These are phyloP conservation scores for Peziza echinospora DNA, from an alignment of 495 filamentous ascomycete species.

Conservation along the genomic window DNA sequence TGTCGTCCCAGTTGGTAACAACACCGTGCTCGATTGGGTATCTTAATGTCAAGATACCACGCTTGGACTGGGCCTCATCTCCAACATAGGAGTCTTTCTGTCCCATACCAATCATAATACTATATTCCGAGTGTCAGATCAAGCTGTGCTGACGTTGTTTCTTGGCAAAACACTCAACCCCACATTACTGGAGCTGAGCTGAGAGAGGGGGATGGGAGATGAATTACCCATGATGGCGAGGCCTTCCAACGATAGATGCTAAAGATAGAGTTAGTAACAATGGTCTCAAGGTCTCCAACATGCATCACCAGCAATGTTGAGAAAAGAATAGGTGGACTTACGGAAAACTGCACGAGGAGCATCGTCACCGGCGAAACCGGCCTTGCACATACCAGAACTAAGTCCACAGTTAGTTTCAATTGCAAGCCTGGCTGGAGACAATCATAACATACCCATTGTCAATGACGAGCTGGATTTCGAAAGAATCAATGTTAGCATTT, in stretches of 20 bases:
- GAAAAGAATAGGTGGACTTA: slow-evolving; percentile 40
- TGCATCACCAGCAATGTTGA: background rate
- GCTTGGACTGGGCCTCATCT: slow-evolving; percentile 82
- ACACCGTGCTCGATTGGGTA: slow-evolving; percentile 96
- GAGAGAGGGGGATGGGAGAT: slow-evolving; percentile 13
- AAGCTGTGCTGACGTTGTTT: slow-evolving; percentile 16
- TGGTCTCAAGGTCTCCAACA: background rate
- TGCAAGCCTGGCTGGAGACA: background rate
- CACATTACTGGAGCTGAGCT: background rate
- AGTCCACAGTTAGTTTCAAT: background rate
- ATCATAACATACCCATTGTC: slow-evolving; percentile 89
- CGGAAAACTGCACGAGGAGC: slow-evolving; percentile 98
- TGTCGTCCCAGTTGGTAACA: slow-evolving; percentile 98
- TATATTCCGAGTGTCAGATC: slow-evolving; percentile 19
- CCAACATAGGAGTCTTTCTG: slow-evolving; percentile 99
- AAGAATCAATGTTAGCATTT: slow-evolving; percentile 12
- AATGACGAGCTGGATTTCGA: slow-evolving; percentile 55
- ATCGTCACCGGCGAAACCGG: slow-evolving; percentile 99
- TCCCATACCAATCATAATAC: slow-evolving; percentile 99
- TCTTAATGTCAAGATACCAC: slow-evolving; percentile 80
- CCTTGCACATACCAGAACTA: slow-evolving; percentile 99
- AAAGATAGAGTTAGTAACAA: slow-evolving; percentile 15
- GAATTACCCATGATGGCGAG: slow-evolving; percentile 97
- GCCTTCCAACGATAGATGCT: slow-evolving; percentile 99
- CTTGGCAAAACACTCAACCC: slow-evolving; percentile 9